Base-by-base conservation (phyloP, 2,329 filamentous ascomycete genomes). In the Ophiosphaerella narmari region DNA sequence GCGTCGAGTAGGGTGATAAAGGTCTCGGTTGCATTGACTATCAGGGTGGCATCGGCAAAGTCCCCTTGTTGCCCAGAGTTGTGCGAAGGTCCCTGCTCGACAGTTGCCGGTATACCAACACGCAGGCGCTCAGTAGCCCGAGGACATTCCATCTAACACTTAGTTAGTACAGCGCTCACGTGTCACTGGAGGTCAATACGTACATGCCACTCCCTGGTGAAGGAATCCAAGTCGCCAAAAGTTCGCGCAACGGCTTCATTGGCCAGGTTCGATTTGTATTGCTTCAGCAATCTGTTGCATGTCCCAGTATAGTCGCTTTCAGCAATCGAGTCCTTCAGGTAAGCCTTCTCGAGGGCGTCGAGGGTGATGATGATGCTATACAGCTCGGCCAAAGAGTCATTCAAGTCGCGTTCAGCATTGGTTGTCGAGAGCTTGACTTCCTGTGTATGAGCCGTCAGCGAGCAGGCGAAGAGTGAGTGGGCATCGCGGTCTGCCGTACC, bases 1-100 rank as follows among this genome's bases (percentile, higher is more conserved):
- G 94, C 95, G 70, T 99, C 94, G 44, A 99, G 83, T 69, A 99
- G 93, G 0, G 94, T 99, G 74, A 99, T 99, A 73, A 99, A 99
- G 72, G 97, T 95, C 74, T 99, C 92, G 1, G 93, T 97, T 1
- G 94, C 94, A 57, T 93, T 87, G 36, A 95, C 79, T 50, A 97
- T 95, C 32, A 97, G 76, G 38, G 78, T 81, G 34, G 82, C 82
- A n/a, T 82, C 82, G 38, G 79, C 77, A 40, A 42, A 74, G 68
- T 62, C 70, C 46, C 68, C 70, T 52, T 71, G 69, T 44, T 73
- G 67, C 12, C 68, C 62, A 24, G 70, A 53, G 33, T 71, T 71
- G 54, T 79, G 78, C 36, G 78, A 77, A 11, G 83, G 80, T 1
- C 68, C 70, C 54, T 84, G 83, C 70, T 85, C 84, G 54, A 86